Evolutionary conservation across 768 basidiomycete genomes (phyloP).

Genomic region (Collybia mongolica): DNA sequence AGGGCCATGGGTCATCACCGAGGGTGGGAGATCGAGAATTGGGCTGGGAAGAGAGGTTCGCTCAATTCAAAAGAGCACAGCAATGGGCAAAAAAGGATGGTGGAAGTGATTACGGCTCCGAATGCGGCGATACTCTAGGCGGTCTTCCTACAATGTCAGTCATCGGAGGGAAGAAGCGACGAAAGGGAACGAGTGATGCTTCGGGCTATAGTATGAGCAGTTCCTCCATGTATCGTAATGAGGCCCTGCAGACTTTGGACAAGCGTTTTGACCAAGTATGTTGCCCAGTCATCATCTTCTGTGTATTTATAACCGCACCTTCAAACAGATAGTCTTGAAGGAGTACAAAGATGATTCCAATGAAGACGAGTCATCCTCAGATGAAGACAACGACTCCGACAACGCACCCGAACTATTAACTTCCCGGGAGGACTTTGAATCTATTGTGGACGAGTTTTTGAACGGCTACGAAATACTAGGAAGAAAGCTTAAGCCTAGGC

Average conservation of each 20-base stretch:
- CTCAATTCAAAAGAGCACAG: constrained; percentile 75
- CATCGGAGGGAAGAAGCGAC: constrained; percentile 70
- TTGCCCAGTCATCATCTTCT: not conserved
- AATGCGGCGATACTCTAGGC: constrained; percentile 80
- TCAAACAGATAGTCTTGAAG: constrained; percentile 65
- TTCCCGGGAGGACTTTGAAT: constrained; percentile 84
- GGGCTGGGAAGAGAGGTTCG: constrained; percentile 78
- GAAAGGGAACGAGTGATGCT: constrained; percentile 77
- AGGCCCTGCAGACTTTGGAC: constrained; percentile 84
- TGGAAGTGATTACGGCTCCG: constrained; percentile 54
- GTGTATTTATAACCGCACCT: not conserved
- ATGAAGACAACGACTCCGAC: constrained; percentile 45
- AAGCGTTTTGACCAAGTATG: constrained; percentile 91
- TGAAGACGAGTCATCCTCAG: constrained; percentile 18
- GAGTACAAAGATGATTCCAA: constrained; percentile 68
- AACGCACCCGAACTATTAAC: constrained; percentile 75
- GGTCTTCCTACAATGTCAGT: constrained; percentile 75
- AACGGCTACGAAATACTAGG: constrained; percentile 89
- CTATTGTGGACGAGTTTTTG: constrained; percentile 92
- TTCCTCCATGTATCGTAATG: constrained; percentile 92
- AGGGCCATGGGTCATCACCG: constrained; percentile 8
- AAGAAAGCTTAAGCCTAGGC: constrained; percentile 76
- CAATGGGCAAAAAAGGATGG: constrained; percentile 24
- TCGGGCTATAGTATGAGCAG: constrained; percentile 98
- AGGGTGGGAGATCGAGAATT: constrained; percentile 18